phyloP scores from a whole-genome alignment of 2,329 filamentous ascomycete genomes.

The Trichoderma afroharzianum region DNA sequence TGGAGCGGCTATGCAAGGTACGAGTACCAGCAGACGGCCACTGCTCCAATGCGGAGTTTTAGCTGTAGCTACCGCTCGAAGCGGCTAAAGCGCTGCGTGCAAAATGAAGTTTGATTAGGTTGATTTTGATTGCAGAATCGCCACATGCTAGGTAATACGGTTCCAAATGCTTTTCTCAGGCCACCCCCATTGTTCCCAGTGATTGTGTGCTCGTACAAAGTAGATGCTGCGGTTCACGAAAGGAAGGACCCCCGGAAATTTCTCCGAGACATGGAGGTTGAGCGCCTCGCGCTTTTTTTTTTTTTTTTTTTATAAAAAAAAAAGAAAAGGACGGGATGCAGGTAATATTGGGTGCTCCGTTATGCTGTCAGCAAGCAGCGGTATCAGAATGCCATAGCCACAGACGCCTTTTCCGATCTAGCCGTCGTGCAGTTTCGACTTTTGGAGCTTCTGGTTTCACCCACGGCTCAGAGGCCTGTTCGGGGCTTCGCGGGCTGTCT shows the following conservation, averaged over 20 bases:
- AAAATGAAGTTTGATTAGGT: neutral
- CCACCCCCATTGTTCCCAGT: neutral
- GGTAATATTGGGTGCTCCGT: neutral
- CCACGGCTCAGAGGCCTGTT: neutral
- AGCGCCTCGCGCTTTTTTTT: neutral
- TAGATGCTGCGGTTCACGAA: too few species aligned
- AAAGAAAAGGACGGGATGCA: neutral
- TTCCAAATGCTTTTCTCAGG: neutral
- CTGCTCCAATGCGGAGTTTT: slow-evolving; percentile 2
- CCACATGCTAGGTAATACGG: neutral
- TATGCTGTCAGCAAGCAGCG: neutral
- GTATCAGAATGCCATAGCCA: neutral
- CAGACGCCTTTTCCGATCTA: neutral
- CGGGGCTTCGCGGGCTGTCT: neutral
- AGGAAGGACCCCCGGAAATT: neutral
- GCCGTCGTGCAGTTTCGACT: neutral
- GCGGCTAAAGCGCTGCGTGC: neutral
- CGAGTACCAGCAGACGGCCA: neutral
- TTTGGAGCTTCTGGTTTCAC: neutral
- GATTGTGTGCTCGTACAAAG: neutral
- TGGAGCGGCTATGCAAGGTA: slow-evolving; percentile 15
- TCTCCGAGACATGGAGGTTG: neutral
- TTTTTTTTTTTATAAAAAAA: too few species aligned
- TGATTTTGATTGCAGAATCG: neutral
- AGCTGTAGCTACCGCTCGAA: neutral